Evolutionary conservation across 2,329 filamentous ascomycete genomes (phyloP), one percentile per base, ranked within the genome.

Genomic region (Rhinocladiella mackenziei): DNA sequence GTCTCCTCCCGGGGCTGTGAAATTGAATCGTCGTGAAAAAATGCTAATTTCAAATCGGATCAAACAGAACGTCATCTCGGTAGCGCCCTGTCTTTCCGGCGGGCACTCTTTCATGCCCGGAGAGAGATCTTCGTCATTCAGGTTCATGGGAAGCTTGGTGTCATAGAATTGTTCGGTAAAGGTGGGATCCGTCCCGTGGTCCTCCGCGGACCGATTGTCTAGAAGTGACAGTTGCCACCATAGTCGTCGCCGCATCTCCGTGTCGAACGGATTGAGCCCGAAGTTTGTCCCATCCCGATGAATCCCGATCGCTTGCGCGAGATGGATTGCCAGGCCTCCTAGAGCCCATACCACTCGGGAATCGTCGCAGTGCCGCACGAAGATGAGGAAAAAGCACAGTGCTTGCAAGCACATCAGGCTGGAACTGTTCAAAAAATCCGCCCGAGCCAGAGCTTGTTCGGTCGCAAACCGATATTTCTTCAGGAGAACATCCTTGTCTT

Each of bases 401-500:
- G 80, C 77, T 60, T 84, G 80, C 11, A 84, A 63, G 7, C 83
- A 72, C 26, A 80, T 66, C 14, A 79, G 65, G 56, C 80, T 81
- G 45, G 80, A 76, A 5, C 77, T 80, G 43, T 74, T 77, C 1
- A 85, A 59, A 38, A 84, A 74, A 50, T 80, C 76, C 5, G 80
- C 80, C 37, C 76, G 71, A 3, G 81, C 76, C 32, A 84, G 65
- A 2, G 77, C 77, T 57, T 84, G 80, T 56, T 84, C 80, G 2
- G 78, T 64, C 2, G 73, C 80, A 56, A 81, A 81, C 6, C 80
- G 75, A 58, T 82, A 84, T 36, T 72, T 73, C 33, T 65, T 66
- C 18, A 81, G 64, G 5, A 75, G 58, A 1, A 64, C 53, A 5
- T 64, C 54, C 42, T 77, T 73, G 22, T 76, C 71, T 60, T 78